Conservation (phyloP, 169 alveolate species). For the Eimeria praecox region DNA sequence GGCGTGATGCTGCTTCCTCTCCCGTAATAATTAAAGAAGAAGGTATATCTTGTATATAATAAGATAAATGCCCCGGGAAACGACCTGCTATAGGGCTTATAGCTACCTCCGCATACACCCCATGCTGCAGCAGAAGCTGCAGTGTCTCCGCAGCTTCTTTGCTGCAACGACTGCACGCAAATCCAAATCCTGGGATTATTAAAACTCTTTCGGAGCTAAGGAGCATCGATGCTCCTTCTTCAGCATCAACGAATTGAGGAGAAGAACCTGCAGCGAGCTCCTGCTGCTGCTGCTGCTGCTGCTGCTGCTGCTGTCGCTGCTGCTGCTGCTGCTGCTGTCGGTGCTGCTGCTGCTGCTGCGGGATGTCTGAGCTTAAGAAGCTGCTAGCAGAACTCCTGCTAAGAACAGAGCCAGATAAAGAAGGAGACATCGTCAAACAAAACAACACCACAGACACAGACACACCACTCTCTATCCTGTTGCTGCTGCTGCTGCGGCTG, state of each 20-base stretch:
- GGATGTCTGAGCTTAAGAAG: too few species aligned
- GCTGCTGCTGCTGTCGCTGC: neutral
- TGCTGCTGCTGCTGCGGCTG: too few species aligned
- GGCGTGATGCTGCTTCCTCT: constrained; percentile 92
- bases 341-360: neutral
- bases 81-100: constrained; percentile 97
- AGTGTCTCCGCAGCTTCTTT: constrained; percentile 90
- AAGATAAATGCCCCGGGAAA: constrained; percentile 96
- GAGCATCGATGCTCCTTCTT: constrained; percentile 89
- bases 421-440: too few species aligned
- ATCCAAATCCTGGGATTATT: constrained; percentile 96
- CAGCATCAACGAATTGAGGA: constrained; percentile 54
- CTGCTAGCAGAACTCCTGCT: too few species aligned
- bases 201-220: constrained; percentile 88
- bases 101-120: constrained; percentile 92
- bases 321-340: neutral
- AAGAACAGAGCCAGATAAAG: too few species aligned
- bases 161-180: constrained; percentile 94
- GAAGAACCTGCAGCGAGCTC: neutral
- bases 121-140: constrained; percentile 86
- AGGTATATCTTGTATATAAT: constrained; percentile 94
- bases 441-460: too few species aligned
- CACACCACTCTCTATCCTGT: too few species aligned
- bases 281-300: constrained; percentile 33
- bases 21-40: constrained; percentile 92